Conservation (phyloP, 106 monocot species). For the Posidonia australis region DNA sequence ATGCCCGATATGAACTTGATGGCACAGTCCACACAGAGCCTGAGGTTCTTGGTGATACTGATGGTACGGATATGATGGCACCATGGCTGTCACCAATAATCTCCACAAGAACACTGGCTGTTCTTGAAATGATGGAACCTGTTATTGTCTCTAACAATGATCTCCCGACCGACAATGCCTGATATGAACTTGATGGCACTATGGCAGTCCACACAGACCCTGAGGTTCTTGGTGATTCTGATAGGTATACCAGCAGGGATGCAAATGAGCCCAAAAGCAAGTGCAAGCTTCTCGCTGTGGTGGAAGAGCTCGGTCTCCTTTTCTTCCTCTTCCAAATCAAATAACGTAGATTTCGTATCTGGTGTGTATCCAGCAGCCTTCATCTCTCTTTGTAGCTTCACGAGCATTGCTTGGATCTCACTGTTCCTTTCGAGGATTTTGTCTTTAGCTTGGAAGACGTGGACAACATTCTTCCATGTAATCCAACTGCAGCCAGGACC, state of each 20-base stretch:
- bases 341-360: constrained; percentile 59
- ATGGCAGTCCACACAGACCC: constrained; percentile 85
- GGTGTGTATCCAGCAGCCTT: constrained; percentile 62
- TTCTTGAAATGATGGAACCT: constrained; percentile 74
- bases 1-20: too few species aligned
- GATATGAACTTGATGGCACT: constrained; percentile 77
- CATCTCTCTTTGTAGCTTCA: constrained; percentile 51
- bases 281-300: constrained; percentile 92
- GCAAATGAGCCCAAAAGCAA: constrained; percentile 77
- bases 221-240: constrained; percentile 78
- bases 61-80: constrained; percentile 29
- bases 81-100: constrained; percentile 56
- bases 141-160: constrained; percentile 74
- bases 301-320: constrained; percentile 78
- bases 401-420: constrained; percentile 55
- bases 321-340: constrained; percentile 85
- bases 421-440: constrained; percentile 36
- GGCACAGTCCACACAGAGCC: constrained; percentile 79
- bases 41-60: constrained; percentile 78
- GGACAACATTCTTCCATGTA: constrained; percentile 67
- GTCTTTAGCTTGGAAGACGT: constrained; percentile 90
- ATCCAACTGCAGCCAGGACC: constrained; percentile 89
- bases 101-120: constrained; percentile 65
- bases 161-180: constrained; percentile 64
- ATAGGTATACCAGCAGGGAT: constrained; percentile 57